Base-by-base conservation (phyloP, 345 rosid species). In the Eucalyptus sp. region DNA sequence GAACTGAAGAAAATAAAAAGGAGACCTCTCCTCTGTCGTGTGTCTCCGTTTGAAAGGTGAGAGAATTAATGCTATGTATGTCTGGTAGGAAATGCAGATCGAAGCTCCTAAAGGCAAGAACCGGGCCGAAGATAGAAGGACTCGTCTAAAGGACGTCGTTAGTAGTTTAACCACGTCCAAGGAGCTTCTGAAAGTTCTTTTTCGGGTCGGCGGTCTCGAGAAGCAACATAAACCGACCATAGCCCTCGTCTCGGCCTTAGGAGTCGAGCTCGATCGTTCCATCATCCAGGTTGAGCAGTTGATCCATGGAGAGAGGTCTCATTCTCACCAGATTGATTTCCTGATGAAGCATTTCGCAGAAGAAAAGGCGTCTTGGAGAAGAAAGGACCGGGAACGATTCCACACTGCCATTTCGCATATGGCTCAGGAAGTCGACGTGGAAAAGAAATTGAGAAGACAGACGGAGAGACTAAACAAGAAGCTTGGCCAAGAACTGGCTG, bases 391-490 rank as follows among this genome's bases (percentile, higher is more conserved):
- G 5, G 95, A 92, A 20, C 92, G 94, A 86, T 91, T 94, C 86
- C 95, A 90, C 49, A 87, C 87, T 43, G 93, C 96, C 33, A 90
- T 93, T 31, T 88, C 93, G 2, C 92, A 92, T 85, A 86, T 95
- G 20, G 95, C 96, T 10, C 96, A 96, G 87, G 98, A 96, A 91
- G 97, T 96, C 14, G 93, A 91, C 90, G 90, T 91, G 6, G 99
- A 97, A 95, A 97, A 91, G 92, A 97, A 95, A 83, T 91, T 95
- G n/a, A 92, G 96, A 87, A 90, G 90, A 86, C 93, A 93, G 86
- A 94, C 98, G 1, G 99, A 97, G 96, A 94, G 97, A 90, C 88
- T 98, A 90, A 98, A 96, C 94, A 95, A 95, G 94, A 96, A 93
- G 92, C 94, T 98, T 10, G 98, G 97, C 37, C 91, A 93, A 87